phyloP scores from a whole-genome alignment of 2,329 filamentous ascomycete species.

The Talaromyces sp. region DNA sequence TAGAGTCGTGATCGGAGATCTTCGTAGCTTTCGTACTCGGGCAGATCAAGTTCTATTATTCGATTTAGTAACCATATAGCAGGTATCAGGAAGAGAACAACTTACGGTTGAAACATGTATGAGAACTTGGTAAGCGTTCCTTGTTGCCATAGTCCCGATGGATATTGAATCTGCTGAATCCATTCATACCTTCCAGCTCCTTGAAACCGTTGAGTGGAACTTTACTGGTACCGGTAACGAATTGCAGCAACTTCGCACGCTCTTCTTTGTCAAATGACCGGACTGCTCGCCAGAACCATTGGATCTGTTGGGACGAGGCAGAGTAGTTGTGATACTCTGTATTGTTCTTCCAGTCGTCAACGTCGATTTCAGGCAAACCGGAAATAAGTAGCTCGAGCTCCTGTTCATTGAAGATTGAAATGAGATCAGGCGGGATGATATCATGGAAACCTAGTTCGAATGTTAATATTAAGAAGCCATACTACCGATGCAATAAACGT shows the following conservation, averaged over 20 bases:
- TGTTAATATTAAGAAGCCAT: constrained; percentile 31
- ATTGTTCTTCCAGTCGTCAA: constrained; percentile 99
- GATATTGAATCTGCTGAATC: constrained; percentile 96
- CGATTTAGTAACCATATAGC: constrained; percentile 19
- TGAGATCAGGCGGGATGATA: constrained; percentile 89
- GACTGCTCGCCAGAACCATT: constrained; percentile 99
- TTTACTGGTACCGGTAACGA: constrained; percentile 97
- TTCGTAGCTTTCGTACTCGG: constrained; percentile 97
- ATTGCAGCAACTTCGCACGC: constrained; percentile 92
- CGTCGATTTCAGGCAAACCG: constrained; percentile 91
- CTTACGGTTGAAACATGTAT: constrained; percentile 99
- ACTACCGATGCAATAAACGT: constrained; percentile 28
- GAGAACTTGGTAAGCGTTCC: constrained; percentile 89
- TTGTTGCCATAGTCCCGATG: constrained; percentile 97
- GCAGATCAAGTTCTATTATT: constrained; percentile 84
- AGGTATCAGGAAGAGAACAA: constrained; percentile 40
- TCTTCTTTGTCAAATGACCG: constrained; percentile 99
- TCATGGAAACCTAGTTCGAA: constrained; percentile 77
- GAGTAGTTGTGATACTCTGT: constrained; percentile 98
- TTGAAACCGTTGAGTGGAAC: constrained; percentile 98
- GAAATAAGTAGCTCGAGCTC: constrained; percentile 96
- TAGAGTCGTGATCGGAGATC: constrained; percentile 80
- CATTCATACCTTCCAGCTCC: constrained; percentile 98
- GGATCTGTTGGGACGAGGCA: constrained; percentile 89
- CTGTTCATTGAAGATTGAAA: constrained; percentile 98